Evolutionary conservation across 2,329 filamentous ascomycete species (phyloP).

Genomic region (Exophiala oligosperma): DNA sequence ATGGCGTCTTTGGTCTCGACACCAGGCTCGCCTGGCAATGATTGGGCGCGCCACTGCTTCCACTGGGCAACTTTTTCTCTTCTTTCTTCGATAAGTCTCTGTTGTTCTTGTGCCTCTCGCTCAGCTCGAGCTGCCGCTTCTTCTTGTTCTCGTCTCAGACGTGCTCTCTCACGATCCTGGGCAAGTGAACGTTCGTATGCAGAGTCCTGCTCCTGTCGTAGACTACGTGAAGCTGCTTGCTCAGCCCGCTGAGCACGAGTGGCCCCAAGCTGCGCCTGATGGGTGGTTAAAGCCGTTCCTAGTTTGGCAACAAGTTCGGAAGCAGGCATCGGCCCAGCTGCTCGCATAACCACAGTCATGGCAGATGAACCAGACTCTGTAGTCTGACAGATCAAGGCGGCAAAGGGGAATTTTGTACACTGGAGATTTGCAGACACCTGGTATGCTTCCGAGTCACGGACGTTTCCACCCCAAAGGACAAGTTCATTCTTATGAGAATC

Average conservation of each 20-base stretch:
- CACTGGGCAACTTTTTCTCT: slow-evolving; percentile 65
- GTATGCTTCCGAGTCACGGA: slow-evolving; percentile 90
- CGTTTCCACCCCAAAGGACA: slow-evolving; percentile 88
- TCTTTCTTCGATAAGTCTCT: slow-evolving; percentile 55
- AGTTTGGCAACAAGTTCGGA: slow-evolving; percentile 75
- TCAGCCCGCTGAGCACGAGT: slow-evolving; percentile 75
- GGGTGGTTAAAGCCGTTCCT: slow-evolving; percentile 69
- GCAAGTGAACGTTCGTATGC: slow-evolving; percentile 93
- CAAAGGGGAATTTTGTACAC: slow-evolving; percentile 91
- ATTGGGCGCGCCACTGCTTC: slow-evolving; percentile 74
- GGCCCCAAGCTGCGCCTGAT: slow-evolving; percentile 71
- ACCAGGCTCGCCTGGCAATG: slow-evolving; percentile 67
- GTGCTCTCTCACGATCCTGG: slow-evolving; percentile 79
- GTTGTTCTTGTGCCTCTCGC: slow-evolving; percentile 53
- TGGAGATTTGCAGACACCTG: slow-evolving; percentile 85
- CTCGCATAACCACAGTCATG: slow-evolving; percentile 85
- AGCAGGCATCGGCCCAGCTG: slow-evolving; percentile 70
- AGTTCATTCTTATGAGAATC: slow-evolving; percentile 75
- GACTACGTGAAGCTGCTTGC: slow-evolving; percentile 74
- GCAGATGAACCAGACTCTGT: slow-evolving; percentile 69
- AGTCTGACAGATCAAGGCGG: slow-evolving; percentile 81
- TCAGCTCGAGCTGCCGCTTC: slow-evolving; percentile 61
- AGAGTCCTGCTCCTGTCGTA: slow-evolving; percentile 86
- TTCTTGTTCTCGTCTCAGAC: slow-evolving; percentile 74
- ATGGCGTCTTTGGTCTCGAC: slow-evolving; percentile 67